Conservation (phyloP, 257 asterid genomes). For the Solanum piurae region DNA sequence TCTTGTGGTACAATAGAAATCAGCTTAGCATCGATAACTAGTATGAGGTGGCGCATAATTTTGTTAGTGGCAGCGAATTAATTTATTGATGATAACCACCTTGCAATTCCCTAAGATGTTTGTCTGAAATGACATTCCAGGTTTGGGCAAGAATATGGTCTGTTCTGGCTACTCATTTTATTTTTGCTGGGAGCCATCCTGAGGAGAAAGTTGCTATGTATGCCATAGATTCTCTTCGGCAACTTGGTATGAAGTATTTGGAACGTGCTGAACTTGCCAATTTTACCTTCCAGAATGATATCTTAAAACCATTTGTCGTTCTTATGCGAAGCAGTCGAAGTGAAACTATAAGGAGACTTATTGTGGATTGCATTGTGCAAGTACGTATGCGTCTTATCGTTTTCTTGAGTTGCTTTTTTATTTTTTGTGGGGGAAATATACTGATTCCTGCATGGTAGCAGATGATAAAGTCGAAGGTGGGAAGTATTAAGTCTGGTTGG, state of each 20-base stretch:
- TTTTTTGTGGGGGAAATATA: constrained; percentile 3
- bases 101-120: background rate
- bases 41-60: background rate
- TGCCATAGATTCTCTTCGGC: constrained; percentile 96
- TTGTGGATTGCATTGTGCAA: constrained; percentile 96
- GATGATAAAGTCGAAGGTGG: constrained; percentile 99
- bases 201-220: constrained; percentile 99
- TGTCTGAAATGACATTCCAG: constrained; percentile 24
- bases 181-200: constrained; percentile 97
- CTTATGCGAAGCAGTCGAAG: constrained; percentile 92
- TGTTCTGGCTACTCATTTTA: constrained; percentile 85
- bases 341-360: constrained; percentile 81
- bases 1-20: background rate
- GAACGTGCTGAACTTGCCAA: constrained; percentile 99
- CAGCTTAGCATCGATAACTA: background rate
- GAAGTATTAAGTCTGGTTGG: constrained; percentile 98
- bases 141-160: constrained; percentile 99
- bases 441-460: constrained; percentile 32
- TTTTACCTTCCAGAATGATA: constrained; percentile 98
- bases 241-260: constrained; percentile 95
- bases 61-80: background rate
- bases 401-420: background rate
- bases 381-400: constrained; percentile 35
- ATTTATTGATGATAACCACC: background rate
- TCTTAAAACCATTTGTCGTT: constrained; percentile 88